Evolutionary conservation across 495 filamentous ascomycete species (phyloP).

Genomic region (Podospora appendiculata): DNA sequence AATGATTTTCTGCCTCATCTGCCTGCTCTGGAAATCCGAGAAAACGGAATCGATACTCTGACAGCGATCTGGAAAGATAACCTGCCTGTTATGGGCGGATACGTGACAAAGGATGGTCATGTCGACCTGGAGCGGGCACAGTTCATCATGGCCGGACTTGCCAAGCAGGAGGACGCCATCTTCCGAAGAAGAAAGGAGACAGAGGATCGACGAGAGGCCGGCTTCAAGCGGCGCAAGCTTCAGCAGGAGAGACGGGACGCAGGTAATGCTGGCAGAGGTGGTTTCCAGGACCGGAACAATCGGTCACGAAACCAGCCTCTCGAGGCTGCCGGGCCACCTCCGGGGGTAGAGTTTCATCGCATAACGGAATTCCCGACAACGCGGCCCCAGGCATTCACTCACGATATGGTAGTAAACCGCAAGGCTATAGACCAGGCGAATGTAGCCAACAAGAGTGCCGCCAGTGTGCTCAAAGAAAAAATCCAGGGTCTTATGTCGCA

Average conservation of each 20-base stretch:
- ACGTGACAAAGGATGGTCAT: constrained; percentile 88
- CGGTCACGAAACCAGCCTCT: constrained; percentile 7
- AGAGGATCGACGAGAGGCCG: constrained; percentile 73
- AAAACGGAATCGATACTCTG: constrained; percentile 93
- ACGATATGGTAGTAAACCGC: constrained; percentile 82
- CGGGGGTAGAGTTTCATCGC: constrained; percentile 20
- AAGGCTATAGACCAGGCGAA: constrained; percentile 68
- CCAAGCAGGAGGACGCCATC: constrained; percentile 92
- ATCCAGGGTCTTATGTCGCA: constrained; percentile 49
- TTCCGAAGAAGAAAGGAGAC: constrained; percentile 75
- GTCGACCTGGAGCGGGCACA: constrained; percentile 85
- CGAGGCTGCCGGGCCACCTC: constrained; percentile 12
- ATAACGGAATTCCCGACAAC: constrained; percentile 54
- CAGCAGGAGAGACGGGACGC: constrained; percentile 39
- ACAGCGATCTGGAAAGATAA: constrained; percentile 95
- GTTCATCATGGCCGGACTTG: constrained; percentile 78
- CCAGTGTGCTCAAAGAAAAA: constrained; percentile 77
- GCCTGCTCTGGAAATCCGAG: constrained; percentile 91
- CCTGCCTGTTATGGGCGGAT: constrained; percentile 83
- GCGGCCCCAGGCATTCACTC: constrained; percentile 57
- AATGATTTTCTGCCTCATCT: constrained; percentile 98
- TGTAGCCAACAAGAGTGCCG: constrained; percentile 88
- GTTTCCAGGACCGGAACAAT: constrained; percentile 25
- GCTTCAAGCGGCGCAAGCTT: constrained; percentile 68
- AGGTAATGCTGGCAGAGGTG: constrained; percentile 28